Percentiles rank a stretch among this genome's conserved stretches.
Evolutionary conservation across 2,329 filamentous ascomycete species (phyloP).

Genomic region (Geosmithia putterillii): DNA sequence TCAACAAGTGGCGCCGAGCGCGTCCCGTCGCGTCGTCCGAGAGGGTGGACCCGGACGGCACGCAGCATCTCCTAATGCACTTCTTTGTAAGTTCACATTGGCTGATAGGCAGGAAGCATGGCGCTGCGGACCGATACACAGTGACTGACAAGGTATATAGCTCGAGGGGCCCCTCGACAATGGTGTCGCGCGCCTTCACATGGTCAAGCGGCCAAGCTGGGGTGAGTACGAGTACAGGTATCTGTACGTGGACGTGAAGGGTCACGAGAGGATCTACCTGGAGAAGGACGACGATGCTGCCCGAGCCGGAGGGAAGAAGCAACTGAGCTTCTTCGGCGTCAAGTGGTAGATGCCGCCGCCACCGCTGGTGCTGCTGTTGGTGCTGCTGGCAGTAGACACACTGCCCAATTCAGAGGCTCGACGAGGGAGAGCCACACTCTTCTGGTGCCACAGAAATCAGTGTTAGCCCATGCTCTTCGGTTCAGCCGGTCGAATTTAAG

Average conservation of each 20-base stretch:
- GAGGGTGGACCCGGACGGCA: conserved; percentile 60
- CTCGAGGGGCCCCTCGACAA: conserved; percentile 65
- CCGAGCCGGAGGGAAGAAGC: conserved; percentile 23
- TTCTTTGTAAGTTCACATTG: conserved; percentile 54
- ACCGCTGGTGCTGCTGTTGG: no score
- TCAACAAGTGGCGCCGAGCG: conserved; percentile 66
- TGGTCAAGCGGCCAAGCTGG: conserved; percentile 55
- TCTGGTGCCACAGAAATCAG: no score
- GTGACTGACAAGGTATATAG: conserved; percentile 23
- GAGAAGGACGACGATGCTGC: conserved; percentile 42
- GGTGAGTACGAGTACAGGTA: conserved; percentile 67
- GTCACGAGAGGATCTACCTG: conserved; percentile 52
- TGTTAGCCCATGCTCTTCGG: no score
- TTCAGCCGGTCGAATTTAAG: no score
- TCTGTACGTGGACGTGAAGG: conserved; percentile 68
- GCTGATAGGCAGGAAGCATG: neutral
- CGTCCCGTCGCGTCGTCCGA: conserved; percentile 52
- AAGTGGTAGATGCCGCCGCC: conserved; percentile 30
- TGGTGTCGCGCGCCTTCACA: conserved; percentile 66
- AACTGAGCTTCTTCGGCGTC: conserved; percentile 48
- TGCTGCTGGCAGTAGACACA: conserved; percentile 22
- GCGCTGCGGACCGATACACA: neutral
- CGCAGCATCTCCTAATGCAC: conserved; percentile 71
- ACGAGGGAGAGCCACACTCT: no score
- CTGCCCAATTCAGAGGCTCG: no score